phyloP scores from a whole-genome alignment of 331 rosid species.

The Malus hybrid region DNA sequence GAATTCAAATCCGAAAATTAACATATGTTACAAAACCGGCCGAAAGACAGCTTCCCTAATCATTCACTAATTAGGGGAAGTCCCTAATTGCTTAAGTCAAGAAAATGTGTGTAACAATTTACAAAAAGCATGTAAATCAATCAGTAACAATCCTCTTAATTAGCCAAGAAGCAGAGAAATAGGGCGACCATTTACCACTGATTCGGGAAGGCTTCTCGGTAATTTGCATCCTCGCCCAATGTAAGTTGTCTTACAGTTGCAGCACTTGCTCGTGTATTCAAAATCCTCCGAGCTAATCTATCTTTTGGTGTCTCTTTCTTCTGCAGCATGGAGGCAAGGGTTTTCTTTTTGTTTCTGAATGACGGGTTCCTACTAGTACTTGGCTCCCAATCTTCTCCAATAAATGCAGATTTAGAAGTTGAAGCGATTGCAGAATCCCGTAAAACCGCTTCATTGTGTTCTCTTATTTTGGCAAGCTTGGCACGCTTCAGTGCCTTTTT shows the following conservation, averaged over 20 bases:
- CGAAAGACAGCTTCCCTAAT: background rate
- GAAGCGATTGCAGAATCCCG: constrained; percentile 79
- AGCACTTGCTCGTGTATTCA: constrained; percentile 43
- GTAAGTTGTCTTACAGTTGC: constrained; percentile 43
- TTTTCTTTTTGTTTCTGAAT: constrained; percentile 44
- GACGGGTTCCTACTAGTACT: constrained; percentile 16
- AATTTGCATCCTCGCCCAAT: constrained; percentile 41
- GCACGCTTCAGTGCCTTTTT: constrained; percentile 53
- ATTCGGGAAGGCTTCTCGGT: constrained; percentile 69
- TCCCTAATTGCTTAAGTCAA: background rate
- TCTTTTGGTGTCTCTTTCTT: constrained; percentile 83
- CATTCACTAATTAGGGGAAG: background rate
- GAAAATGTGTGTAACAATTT: background rate
- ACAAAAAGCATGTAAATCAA: background rate
- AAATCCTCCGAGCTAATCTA: constrained; percentile 61
- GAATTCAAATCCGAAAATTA: background rate
- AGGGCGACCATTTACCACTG: constrained; percentile 40
- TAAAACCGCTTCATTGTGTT: constrained; percentile 76
- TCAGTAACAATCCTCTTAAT: background rate
- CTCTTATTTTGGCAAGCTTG: constrained; percentile 78
- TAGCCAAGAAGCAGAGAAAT: background rate
- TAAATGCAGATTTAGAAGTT: constrained; percentile 55
- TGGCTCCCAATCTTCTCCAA: constrained; percentile 46
- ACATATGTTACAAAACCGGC: constrained; percentile 6
- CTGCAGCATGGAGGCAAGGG: constrained; percentile 74